These are phyloP conservation scores for Zoysia pacifica DNA, from an alignment of 176 grass and related monocot genomes.

Conservation along the genomic window DNA sequence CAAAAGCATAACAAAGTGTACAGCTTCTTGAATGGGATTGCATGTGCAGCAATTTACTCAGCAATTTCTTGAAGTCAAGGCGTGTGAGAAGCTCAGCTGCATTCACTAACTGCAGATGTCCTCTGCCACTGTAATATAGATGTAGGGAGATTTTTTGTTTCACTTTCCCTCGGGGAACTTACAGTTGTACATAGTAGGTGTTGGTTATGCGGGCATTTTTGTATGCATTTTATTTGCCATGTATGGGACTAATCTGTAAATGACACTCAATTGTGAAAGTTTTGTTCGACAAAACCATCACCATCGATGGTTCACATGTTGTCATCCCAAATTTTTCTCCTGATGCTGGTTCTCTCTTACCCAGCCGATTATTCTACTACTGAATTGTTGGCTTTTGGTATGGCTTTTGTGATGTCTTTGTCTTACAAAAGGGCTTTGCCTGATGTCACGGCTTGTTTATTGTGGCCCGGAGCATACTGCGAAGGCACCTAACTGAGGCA, in stretches of 20 bases:
- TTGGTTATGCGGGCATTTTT: constrained; percentile 56
- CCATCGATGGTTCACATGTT: not conserved
- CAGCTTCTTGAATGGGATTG: constrained; percentile 40
- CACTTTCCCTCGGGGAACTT: constrained; percentile 1
- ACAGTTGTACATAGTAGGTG: constrained; percentile 53
- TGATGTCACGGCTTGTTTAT: constrained; percentile 48
- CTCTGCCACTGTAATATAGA: constrained; percentile 57
- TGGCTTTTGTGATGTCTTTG: constrained; percentile 40
- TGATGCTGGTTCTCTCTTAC: constrained; percentile 28
- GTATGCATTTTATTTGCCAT: constrained; percentile 35
- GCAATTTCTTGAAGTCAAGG: constrained; percentile 19
- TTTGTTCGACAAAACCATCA: constrained; percentile 29
- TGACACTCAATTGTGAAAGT: constrained; percentile 51
- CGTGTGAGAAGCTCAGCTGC: constrained; percentile 19
- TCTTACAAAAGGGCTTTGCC: constrained; percentile 45
- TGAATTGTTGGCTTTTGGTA: constrained; percentile 23
- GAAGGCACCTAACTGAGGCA: constrained; percentile 32
- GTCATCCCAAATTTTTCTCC: constrained; percentile 25
- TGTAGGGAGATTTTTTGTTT: constrained; percentile 31
- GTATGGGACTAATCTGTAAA: constrained; percentile 54
- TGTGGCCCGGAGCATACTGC: constrained; percentile 25
- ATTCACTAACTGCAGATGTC: constrained; percentile 40
- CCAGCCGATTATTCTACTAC: constrained; percentile 23
- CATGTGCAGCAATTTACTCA: constrained; percentile 32
- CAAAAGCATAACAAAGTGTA: not conserved